Evolutionary conservation across 768 basidiomycete genomes (phyloP).

Genomic region (Symmetrospora coprosmae): DNA sequence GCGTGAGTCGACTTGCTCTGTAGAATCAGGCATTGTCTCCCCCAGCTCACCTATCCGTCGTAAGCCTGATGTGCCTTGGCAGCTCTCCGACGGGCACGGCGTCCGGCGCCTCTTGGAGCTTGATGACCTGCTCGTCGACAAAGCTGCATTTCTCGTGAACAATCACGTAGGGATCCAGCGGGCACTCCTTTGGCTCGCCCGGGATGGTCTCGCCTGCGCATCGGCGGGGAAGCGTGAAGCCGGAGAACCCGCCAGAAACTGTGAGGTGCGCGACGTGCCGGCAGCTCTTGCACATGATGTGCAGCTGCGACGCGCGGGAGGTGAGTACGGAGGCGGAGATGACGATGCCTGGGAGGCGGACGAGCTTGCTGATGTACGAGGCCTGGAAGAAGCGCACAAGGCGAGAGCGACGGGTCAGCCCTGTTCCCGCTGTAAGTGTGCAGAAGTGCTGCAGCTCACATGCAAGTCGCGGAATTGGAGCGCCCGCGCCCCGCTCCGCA

Average conservation of each 20-base stretch:
- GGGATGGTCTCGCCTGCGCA: slow-evolving; percentile 69
- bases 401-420: background rate
- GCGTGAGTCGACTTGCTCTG: too few species aligned
- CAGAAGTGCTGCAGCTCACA: slow-evolving; percentile 38
- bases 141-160: slow-evolving; percentile 86
- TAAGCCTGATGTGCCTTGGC: slow-evolving; percentile 84
- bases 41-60: slow-evolving; percentile 52
- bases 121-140: slow-evolving; percentile 88
- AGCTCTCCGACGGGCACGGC: slow-evolving; percentile 99
- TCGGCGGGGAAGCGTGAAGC: slow-evolving; percentile 54
- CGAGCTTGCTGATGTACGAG: slow-evolving; percentile 84
- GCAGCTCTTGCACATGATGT: slow-evolving; percentile 85
- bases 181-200: slow-evolving; percentile 86
- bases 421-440: background rate
- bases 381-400: slow-evolving; percentile 39
- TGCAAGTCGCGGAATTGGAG: slow-evolving; percentile 85
- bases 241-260: slow-evolving; percentile 32
- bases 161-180: slow-evolving; percentile 87
- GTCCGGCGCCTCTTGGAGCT: slow-evolving; percentile 95
- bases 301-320: slow-evolving; percentile 78
- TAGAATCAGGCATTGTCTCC: background rate
- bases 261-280: slow-evolving; percentile 62
- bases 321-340: slow-evolving; percentile 90
- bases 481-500: slow-evolving; percentile 81
- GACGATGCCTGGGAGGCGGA: slow-evolving; percentile 92